Evolutionary conservation across 2,329 filamentous ascomycete genomes (phyloP).

Genomic region (Neocucurbitaria cava): DNA sequence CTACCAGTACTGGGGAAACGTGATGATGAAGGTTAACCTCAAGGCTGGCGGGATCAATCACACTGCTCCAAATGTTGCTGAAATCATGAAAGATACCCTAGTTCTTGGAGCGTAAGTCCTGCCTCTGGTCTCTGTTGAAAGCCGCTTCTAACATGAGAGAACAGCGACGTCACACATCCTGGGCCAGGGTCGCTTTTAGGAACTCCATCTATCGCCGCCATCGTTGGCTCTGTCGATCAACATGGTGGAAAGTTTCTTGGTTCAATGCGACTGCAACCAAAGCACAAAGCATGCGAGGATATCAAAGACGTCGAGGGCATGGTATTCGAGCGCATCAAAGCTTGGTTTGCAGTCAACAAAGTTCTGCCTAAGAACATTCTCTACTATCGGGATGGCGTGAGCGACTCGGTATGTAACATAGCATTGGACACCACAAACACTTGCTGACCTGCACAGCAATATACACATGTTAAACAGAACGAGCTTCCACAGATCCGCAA

Average conservation of each 20-base stretch:
- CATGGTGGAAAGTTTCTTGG: slow-evolving; percentile 43
- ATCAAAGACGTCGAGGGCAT: slow-evolving; percentile 17
- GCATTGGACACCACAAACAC: not conserved
- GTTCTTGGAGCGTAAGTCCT: slow-evolving; percentile 11
- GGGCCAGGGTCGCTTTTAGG: slow-evolving; percentile 19
- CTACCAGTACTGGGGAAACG: slow-evolving; percentile 22
- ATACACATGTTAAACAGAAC: slow-evolving; percentile 4
- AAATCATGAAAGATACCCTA: slow-evolving; percentile 10
- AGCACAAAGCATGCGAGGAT: slow-evolving; percentile 2
- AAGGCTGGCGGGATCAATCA: slow-evolving; percentile 36
- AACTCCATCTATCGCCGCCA: slow-evolving; percentile 50
- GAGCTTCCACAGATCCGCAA: slow-evolving; percentile 39
- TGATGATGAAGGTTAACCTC: slow-evolving; percentile 39
- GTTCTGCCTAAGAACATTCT: slow-evolving; percentile 27
- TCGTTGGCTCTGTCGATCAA: slow-evolving; percentile 51
- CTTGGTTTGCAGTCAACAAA: slow-evolving; percentile 1
- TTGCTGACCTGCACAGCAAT: not conserved
- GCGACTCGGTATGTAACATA: not conserved
- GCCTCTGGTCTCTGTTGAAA: not conserved
- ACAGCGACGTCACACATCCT: slow-evolving; percentile 53
- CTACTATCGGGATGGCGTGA: slow-evolving; percentile 39
- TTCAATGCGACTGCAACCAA: slow-evolving; percentile 44
- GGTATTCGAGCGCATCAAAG: slow-evolving; percentile 20
- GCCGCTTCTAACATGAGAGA: not conserved
- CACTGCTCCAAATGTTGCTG: not conserved